Evolutionary conservation across 2,329 filamentous ascomycete species (phyloP).

Genomic region (Botryotinia narcissicola): DNA sequence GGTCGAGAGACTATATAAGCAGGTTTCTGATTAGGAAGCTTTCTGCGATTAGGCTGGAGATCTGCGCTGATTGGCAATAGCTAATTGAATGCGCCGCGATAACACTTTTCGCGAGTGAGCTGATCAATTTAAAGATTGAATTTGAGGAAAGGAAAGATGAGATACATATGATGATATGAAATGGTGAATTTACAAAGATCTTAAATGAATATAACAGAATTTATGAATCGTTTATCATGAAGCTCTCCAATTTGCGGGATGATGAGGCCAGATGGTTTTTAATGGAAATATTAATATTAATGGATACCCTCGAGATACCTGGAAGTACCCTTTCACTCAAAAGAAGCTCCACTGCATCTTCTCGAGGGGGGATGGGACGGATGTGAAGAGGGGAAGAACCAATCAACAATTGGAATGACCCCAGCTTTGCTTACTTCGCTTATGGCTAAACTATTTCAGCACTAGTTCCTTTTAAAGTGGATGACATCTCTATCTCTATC

Average conservation of each 20-base stretch:
- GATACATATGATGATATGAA: not conserved
- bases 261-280: slow-evolving; percentile 12
- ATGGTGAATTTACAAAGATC: not conserved
- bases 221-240: not conserved
- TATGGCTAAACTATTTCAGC: not conserved
- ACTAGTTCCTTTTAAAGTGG: not conserved
- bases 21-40: not conserved
- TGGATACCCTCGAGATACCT: not conserved
- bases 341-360: slow-evolving; percentile 1
- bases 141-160: not conserved
- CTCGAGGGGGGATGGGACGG: not conserved
- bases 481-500: not conserved
- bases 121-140: not conserved
- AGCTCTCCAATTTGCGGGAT: not conserved
- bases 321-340: not conserved
- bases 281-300: not conserved
- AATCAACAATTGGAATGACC: not conserved
- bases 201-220: not conserved
- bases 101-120: not conserved
- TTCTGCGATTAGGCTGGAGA: slow-evolving; percentile 12
- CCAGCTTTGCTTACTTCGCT: not conserved
- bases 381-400: not conserved
- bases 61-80: not conserved
- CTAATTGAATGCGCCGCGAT: slow-evolving; percentile 17
- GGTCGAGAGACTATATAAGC: not conserved